Percentiles rank a stretch among this genome's conserved stretches.
phyloP scores from a whole-genome alignment of 2,329 filamentous ascomycete genomes.

The Neonectria magnoliae region DNA sequence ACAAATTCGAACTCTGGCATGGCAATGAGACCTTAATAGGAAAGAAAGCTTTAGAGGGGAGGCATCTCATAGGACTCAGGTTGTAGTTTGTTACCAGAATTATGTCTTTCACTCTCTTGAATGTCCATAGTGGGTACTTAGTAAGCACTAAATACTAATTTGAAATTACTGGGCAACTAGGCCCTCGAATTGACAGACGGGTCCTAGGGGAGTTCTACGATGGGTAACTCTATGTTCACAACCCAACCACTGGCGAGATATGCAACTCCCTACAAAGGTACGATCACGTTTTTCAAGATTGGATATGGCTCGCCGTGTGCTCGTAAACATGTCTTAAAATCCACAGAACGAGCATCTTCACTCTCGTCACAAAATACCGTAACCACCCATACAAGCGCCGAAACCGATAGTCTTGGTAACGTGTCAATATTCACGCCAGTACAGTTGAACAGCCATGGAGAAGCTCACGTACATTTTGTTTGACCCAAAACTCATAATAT shows the following conservation, averaged over 20 bases:
- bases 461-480: conserved; percentile 46
- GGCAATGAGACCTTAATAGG: not conserved
- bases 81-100: not conserved
- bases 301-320: not conserved
- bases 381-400: not conserved
- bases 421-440: conserved; percentile 41
- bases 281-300: not conserved
- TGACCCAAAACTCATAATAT: conserved; percentile 40
- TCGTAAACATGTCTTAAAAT: not conserved
- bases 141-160: not conserved
- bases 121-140: not conserved
- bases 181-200: no score
- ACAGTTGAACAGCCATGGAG: conserved; percentile 35
- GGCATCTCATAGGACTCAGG: not conserved
- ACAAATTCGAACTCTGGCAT: conserved; percentile 30
- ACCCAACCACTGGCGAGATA: not conserved
- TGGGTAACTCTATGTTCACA: not conserved
- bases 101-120: not conserved
- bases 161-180: not conserved
- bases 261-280: not conserved
- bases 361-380: conserved; percentile 3
- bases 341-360: not conserved
- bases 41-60: not conserved
- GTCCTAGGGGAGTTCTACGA: not conserved
- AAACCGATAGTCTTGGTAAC: conserved; percentile 30